Evolutionary conservation across 2,329 filamentous ascomycete species (phyloP).

Genomic region (Bipolaris cookei): DNA sequence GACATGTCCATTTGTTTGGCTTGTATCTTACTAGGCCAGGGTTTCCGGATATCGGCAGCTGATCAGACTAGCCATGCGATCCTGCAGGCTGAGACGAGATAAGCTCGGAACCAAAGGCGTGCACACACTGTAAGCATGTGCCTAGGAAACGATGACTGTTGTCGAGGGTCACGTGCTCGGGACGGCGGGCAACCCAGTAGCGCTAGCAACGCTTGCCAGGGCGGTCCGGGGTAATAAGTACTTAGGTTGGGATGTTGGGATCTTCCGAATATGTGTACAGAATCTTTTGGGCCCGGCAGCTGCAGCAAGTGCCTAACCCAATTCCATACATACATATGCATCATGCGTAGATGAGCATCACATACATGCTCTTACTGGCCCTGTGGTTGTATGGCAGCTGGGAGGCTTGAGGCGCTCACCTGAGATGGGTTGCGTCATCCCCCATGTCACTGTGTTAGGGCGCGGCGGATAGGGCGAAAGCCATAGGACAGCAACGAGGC

Average conservation of each 20-base stretch:
- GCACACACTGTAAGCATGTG: no score
- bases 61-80: conserved; percentile 4
- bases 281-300: conserved; percentile 29
- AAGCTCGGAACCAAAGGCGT: background rate
- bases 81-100: background rate
- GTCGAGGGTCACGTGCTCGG: background rate
- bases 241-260: background rate
- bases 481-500: conserved; percentile 14
- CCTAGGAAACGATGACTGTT: no score
- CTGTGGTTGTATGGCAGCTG: conserved; percentile 10
- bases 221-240: background rate
- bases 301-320: conserved; percentile 7
- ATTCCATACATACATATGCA: background rate
- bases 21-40: background rate
- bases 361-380: no score
- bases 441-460: no score
- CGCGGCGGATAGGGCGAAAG: no score
- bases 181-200: background rate
- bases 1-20: background rate
- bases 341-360: no score
- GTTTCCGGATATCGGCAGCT: background rate
- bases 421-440: conserved; percentile 10
- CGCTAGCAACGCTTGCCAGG: conserved; percentile 1
- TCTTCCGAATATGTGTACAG: conserved; percentile 1
- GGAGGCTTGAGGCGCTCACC: conserved; percentile 17